Evolutionary conservation across 2,329 filamentous ascomycete genomes (phyloP).

Genomic region (Ploettnerulaceae sp.): DNA sequence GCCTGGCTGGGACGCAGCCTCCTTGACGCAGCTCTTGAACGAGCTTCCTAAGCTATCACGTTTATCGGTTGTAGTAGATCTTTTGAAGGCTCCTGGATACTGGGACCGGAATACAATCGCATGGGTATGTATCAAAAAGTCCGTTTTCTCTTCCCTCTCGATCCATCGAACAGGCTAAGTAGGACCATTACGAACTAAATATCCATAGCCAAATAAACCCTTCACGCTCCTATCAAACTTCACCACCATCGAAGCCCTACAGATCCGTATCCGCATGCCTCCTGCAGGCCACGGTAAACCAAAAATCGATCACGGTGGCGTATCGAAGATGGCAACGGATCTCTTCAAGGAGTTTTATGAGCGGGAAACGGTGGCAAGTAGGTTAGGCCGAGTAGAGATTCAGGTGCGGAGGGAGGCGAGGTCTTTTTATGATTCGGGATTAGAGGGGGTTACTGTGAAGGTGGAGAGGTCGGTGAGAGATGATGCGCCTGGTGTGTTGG

Average conservation of each 20-base stretch:
- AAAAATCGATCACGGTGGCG: not conserved
- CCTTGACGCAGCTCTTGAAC: not conserved
- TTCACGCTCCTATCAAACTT: not conserved
- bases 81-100: not conserved
- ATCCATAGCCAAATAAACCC: not conserved
- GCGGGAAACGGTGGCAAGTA: not conserved
- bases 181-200: no score
- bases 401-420: not conserved
- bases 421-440: not conserved
- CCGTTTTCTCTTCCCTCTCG: no score
- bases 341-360: not conserved
- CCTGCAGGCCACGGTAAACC: not conserved
- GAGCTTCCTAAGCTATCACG: not conserved
- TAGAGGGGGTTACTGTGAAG: not conserved
- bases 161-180: not conserved
- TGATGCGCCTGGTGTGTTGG: not conserved
- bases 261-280: slow-evolving; percentile 1
- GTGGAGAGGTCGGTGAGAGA: not conserved
- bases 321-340: slow-evolving; percentile 1
- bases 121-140: slow-evolving; percentile 2
- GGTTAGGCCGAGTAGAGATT: not conserved
- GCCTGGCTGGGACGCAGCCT: not conserved
- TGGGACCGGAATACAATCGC: not conserved
- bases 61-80: not conserved
- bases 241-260: not conserved